A percentile compares a stretch with the other conserved stretches of the same genome.
phyloP scores from a whole-genome alignment of 2,329 filamentous ascomycete species.

The Calonectria naviculata region DNA sequence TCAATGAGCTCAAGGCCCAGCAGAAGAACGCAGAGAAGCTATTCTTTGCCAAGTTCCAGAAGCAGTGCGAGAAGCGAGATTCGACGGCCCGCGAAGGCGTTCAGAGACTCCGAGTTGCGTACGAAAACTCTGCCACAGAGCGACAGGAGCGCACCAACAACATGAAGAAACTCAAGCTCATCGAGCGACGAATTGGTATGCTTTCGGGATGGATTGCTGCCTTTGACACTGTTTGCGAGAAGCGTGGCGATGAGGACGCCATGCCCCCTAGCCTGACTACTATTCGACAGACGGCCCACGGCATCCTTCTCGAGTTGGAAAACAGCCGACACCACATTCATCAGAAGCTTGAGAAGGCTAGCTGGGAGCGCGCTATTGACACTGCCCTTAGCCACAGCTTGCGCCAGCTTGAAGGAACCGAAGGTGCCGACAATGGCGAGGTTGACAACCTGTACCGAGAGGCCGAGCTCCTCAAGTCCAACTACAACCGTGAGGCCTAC shows the following conservation, averaged over 20 bases:
- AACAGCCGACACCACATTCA: conserved; percentile 91
- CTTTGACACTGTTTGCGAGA: conserved; percentile 85
- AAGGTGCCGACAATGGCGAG: conserved; percentile 66
- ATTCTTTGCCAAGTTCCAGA: conserved; percentile 90
- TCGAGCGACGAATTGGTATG: conserved; percentile 86
- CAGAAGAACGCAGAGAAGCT: conserved; percentile 88
- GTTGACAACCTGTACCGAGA: conserved; percentile 80
- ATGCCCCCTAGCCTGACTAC: conserved; percentile 76
- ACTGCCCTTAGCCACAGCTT: conserved; percentile 89
- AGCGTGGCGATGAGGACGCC: conserved; percentile 60
- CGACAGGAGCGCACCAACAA: conserved; percentile 81
- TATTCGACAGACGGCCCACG: conserved; percentile 89
- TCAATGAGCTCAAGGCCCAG: conserved; percentile 93
- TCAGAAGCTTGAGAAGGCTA: conserved; percentile 81
- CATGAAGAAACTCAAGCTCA: conserved; percentile 84
- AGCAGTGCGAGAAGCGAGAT: conserved; percentile 88
- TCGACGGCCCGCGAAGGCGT: conserved; percentile 81
- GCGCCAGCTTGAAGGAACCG: conserved; percentile 75
- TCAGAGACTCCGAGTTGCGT: conserved; percentile 82
- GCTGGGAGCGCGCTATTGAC: conserved; percentile 90
- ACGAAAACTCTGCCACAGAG: conserved; percentile 82
- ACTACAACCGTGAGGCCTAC: conserved; percentile 84
- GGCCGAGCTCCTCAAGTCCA: conserved; percentile 85
- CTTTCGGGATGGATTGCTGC: conserved; percentile 94
- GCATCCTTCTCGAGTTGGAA: conserved; percentile 90